phyloP scores from a whole-genome alignment of 2,329 filamentous ascomycete species.

The Colletotrichum tropicale region DNA sequence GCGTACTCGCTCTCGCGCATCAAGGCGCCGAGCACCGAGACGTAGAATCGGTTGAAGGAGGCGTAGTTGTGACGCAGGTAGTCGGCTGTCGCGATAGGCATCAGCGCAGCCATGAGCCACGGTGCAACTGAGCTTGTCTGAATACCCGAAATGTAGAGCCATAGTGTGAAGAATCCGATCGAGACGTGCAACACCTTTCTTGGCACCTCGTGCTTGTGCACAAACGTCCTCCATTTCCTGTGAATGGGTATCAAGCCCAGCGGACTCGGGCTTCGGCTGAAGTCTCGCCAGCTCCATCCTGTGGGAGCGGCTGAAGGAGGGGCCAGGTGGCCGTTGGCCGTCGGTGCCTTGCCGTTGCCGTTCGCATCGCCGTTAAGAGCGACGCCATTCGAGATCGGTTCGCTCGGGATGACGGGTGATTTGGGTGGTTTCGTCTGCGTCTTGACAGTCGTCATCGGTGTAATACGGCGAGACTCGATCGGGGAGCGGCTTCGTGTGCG shows the following conservation, averaged over 20 bases:
- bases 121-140: slow-evolving; percentile 82
- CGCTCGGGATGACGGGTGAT: slow-evolving; percentile 23
- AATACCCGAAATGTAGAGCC: slow-evolving; percentile 80
- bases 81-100: slow-evolving; percentile 85
- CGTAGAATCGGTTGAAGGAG: slow-evolving; percentile 85
- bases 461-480: slow-evolving; percentile 54
- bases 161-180: slow-evolving; percentile 92
- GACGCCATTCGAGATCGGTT: slow-evolving; percentile 24
- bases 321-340: slow-evolving; percentile 71
- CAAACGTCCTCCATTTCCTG: slow-evolving; percentile 86
- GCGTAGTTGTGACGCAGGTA: slow-evolving; percentile 82
- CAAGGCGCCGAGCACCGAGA: slow-evolving; percentile 81
- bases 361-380: slow-evolving; percentile 24
- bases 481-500: slow-evolving; percentile 76
- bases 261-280: slow-evolving; percentile 91
- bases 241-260: slow-evolving; percentile 95
- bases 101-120: slow-evolving; percentile 77
- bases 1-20: slow-evolving; percentile 97
- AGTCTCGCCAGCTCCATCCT: slow-evolving; percentile 82
- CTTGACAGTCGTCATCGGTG: slow-evolving; percentile 57
- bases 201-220: slow-evolving; percentile 96
- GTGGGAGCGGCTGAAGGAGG: slow-evolving; percentile 61
- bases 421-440: slow-evolving; percentile 36
- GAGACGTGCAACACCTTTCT: slow-evolving; percentile 93
- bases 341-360: slow-evolving; percentile 29